phyloP scores from a whole-genome alignment of 2,329 filamentous ascomycete genomes.

The Arthrobotrys sinensis region DNA sequence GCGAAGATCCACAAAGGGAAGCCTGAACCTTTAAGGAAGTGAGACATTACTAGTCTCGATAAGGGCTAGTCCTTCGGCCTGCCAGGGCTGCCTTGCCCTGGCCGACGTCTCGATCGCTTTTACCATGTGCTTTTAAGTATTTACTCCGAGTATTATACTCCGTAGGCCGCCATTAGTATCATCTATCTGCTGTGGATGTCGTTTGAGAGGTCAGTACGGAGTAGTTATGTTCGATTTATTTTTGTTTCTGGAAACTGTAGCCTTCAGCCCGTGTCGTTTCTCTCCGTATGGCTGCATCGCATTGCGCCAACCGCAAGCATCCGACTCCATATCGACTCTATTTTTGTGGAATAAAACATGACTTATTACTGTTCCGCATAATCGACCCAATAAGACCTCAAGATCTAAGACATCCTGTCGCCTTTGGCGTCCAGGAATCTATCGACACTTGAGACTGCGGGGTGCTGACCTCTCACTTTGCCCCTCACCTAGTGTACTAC shows the following conservation, averaged over 20 bases:
- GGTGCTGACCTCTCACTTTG: slow-evolving; percentile 51
- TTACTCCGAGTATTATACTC: slow-evolving; percentile 46
- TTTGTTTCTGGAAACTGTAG: slow-evolving; percentile 32
- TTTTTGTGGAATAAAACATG: slow-evolving; percentile 53
- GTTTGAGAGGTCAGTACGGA: slow-evolving; percentile 24
- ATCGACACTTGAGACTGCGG: slow-evolving; percentile 33
- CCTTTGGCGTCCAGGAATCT: slow-evolving; percentile 52
- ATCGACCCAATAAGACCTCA: slow-evolving; percentile 30
- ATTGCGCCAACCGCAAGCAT: slow-evolving; percentile 38
- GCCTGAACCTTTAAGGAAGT: slow-evolving; percentile 49
- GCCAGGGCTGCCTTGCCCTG: slow-evolving; percentile 49
- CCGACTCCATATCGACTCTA: slow-evolving; percentile 40
- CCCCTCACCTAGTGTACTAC: slow-evolving; percentile 34
- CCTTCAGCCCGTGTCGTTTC: slow-evolving; percentile 26
- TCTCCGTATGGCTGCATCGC: slow-evolving; percentile 39
- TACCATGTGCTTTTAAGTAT: slow-evolving; percentile 45
- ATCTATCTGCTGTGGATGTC: slow-evolving; percentile 28
- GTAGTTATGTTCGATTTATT: slow-evolving; percentile 17
- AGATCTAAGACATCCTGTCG: slow-evolving; percentile 54
- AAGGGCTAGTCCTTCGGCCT: slow-evolving; percentile 7
- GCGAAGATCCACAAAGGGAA: slow-evolving; percentile 45
- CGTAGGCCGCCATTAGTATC: slow-evolving; percentile 32
- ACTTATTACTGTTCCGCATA: slow-evolving; percentile 37
- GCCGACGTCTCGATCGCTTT: slow-evolving; percentile 38
- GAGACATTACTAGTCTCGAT: slow-evolving; percentile 51